phyloP scores from a whole-genome alignment of 164 flowering plant species.

The Vitis labrusca region DNA sequence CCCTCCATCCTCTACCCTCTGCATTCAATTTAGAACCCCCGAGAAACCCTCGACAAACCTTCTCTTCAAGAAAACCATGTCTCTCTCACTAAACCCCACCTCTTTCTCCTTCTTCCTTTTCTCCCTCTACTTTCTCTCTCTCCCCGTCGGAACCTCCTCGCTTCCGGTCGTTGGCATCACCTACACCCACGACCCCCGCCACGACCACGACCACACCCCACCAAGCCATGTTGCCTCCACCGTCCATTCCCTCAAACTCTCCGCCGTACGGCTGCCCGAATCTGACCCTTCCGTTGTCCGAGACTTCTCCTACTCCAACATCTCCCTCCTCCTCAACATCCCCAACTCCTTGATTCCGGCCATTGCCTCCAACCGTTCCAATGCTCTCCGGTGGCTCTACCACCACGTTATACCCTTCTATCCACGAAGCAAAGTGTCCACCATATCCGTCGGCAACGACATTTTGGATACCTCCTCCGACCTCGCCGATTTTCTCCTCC shows the following conservation, averaged over 20 bases:
- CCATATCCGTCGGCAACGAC: constrained; percentile 71
- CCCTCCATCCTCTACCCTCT: neutral
- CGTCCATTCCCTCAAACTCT: constrained; percentile 31
- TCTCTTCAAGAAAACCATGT: neutral
- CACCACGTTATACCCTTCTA: constrained; percentile 66
- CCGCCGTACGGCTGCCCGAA: constrained; percentile 43
- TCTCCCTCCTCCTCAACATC: constrained; percentile 63
- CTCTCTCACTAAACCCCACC: neutral
- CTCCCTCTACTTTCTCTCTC: constrained; percentile 8
- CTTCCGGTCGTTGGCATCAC: constrained; percentile 35
- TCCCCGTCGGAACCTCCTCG: constrained; percentile 3
- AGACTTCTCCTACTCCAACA: constrained; percentile 65
- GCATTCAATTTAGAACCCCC: too few species aligned
- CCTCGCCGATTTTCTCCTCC: constrained; percentile 38
- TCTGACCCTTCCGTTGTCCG: constrained; percentile 53
- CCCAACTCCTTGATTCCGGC: constrained; percentile 60
- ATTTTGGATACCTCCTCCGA: constrained; percentile 25
- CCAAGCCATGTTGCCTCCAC: constrained; percentile 28
- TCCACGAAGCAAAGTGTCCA: constrained; percentile 61
- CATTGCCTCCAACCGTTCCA: constrained; percentile 65
- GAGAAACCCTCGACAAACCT: neutral
- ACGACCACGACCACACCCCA: constrained; percentile 13
- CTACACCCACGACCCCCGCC: constrained; percentile 18
- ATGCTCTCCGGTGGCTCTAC: constrained; percentile 60
- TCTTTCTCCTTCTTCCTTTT: constrained; percentile 9